Conservation (phyloP, 2,329 filamentous ascomycete genomes). For the Diatrype stigma region DNA sequence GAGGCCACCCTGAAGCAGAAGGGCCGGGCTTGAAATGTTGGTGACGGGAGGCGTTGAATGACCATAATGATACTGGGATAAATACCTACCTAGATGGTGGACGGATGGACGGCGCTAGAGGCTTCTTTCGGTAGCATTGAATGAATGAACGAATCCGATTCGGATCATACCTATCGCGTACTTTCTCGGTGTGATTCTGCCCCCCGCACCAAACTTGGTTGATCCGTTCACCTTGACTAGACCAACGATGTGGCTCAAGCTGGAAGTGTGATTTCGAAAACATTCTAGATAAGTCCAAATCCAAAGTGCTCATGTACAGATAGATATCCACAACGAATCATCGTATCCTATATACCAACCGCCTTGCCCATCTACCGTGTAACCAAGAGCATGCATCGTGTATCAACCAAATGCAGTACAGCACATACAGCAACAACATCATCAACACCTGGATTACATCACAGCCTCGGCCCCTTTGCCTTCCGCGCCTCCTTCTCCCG, state of each 20-base stretch:
- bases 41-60: not conserved
- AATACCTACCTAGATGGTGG: no score
- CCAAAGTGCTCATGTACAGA: no score
- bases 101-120: conserved; percentile 1
- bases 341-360: no score
- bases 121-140: conserved; percentile 1
- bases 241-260: no score
- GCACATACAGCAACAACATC: not conserved
- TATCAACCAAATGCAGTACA: not conserved
- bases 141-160: conserved; percentile 2
- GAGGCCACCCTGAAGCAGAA: conserved; percentile 60
- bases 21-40: conserved; percentile 44
- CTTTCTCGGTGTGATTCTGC: not conserved
- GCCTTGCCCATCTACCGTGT: no score
- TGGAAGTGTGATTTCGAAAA: no score
- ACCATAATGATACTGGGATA: not conserved
- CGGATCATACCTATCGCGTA: not conserved
- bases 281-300: not conserved
- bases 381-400: no score
- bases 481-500: conserved; percentile 61
- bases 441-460: no score
- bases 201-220: not conserved
- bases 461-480: conserved; percentile 58
- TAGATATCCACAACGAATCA: no score
- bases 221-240: no score